Percentiles rank a stretch among this genome's conserved stretches.
Conservation (phyloP, 139 green algal genomes). For the Zygnema circumcarinatum region DNA sequence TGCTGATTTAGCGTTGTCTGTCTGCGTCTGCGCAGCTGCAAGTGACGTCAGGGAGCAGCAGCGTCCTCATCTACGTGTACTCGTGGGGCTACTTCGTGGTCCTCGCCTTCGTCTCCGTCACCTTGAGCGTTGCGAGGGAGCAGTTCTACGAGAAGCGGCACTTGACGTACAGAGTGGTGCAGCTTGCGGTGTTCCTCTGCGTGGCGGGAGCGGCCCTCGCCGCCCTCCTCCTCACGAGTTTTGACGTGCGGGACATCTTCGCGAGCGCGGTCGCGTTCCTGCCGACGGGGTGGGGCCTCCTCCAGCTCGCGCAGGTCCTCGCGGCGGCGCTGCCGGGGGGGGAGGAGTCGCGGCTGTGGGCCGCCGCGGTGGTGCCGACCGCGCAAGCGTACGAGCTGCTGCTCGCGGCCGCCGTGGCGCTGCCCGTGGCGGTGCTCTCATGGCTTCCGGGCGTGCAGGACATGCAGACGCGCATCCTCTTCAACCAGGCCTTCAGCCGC, state of each 20-base stretch:
- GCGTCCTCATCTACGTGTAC: conserved; percentile 42
- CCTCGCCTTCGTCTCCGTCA: neutral
- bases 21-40: conserved; percentile 7
- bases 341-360: conserved; percentile 1
- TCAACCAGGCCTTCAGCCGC: conserved; percentile 62
- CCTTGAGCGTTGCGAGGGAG: neutral
- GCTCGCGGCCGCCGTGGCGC: conserved; percentile 38
- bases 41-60: conserved; percentile 10
- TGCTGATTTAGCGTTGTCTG: neutral
- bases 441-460: conserved; percentile 51
- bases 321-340: neutral
- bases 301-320: conserved; percentile 24
- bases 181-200: conserved; percentile 14
- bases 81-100: conserved; percentile 40
- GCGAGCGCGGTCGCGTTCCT: conserved; percentile 25
- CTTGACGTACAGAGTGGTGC: conserved; percentile 17
- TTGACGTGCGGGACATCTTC: conserved; percentile 29
- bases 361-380: neutral
- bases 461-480: conserved; percentile 58
- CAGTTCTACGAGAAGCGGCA: conserved; percentile 4
- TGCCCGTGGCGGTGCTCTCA: conserved; percentile 53
- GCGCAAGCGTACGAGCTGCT: conserved; percentile 34
- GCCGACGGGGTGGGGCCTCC: conserved; percentile 41
- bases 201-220: neutral
- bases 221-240: conserved; percentile 18